phyloP scores from a whole-genome alignment of 192 early-diverging fungal species.

The Rhizophagus sp. region DNA sequence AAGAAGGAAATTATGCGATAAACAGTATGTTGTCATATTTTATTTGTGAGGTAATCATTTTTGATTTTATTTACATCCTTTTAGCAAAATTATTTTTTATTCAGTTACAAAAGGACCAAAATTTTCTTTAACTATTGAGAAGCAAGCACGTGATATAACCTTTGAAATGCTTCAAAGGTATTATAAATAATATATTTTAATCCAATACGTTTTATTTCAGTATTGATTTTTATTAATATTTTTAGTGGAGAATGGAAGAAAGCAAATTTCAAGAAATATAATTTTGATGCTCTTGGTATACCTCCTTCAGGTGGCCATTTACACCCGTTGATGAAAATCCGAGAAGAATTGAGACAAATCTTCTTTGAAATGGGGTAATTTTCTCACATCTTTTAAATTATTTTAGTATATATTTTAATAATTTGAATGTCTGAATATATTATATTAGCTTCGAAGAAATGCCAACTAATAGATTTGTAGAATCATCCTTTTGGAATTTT shows the following conservation, averaged over 20 bases:
- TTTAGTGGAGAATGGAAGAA: conserved; percentile 90
- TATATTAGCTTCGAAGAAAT: conserved; percentile 85
- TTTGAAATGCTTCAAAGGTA: conserved; percentile 84
- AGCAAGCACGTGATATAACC: conserved; percentile 95
- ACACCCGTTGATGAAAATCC: conserved; percentile 98
- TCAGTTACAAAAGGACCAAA: conserved; percentile 81
- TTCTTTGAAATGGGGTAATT: conserved; percentile 95
- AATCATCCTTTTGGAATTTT: conserved; percentile 99
- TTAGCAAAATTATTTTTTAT: conserved; percentile 79
- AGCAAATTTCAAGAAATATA: conserved; percentile 97
- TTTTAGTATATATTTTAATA: background rate
- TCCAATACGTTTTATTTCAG: background rate
- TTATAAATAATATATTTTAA: background rate
- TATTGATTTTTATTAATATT: background rate
- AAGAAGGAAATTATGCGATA: conserved; percentile 72
- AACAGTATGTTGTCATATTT: conserved; percentile 50
- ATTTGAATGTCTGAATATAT: conserved; percentile 11
- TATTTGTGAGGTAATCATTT: background rate
- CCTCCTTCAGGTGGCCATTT: conserved; percentile 83
- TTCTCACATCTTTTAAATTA: background rate
- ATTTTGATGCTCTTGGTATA: conserved; percentile 90
- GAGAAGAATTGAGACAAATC: conserved; percentile 97
- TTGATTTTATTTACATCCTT: conserved; percentile 16
- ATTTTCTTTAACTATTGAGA: conserved; percentile 83
- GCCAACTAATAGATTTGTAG: conserved; percentile 97